Base-by-base conservation (phyloP, 2,329 filamentous ascomycete species). In the Lithohypha guttulata region DNA sequence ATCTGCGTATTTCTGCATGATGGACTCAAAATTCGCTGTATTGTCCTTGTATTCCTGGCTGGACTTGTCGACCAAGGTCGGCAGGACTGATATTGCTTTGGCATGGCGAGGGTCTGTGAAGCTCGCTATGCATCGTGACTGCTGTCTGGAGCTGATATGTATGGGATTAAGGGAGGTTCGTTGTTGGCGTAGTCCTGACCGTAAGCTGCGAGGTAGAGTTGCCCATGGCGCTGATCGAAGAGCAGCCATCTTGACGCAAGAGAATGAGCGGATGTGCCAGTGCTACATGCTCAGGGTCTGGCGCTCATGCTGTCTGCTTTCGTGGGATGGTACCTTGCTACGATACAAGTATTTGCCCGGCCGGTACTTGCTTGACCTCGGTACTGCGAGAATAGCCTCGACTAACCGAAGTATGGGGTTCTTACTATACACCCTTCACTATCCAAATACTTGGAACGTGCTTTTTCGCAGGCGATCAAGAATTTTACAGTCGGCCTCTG, bases 21-120 rank as follows among this genome's bases (percentile, higher is more conserved):
- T 73, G 51, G 82, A 75, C 44, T 68, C 68, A 84, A 95, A 93
- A 46, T 84, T 75, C 41, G 65, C 61, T 51, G 75, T 74, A 66
- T 96, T 96, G 54, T 93, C 81, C 53, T 73, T 75, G 68, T 82
- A 96, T 52, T 84, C 80, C 20, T 77, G 66, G 4, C 84, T 87
- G 3, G 75, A 75, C 2, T 79, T 71, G 59, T 96, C 89, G 50
- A 95, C 73, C 30, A 71, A 66, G 25, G 77, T 84, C 44, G 77
- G 81, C 22, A 96, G 68, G 29, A 84, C 71, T 5, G 87, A 94
- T 46, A 95, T 79, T 40, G 85, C 81, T 46, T 75, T 75, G 23
- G 85, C 84, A 64, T 94, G 85, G 59, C 86, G 77, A 2, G 79
- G 75, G 45, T 85, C 75, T 6, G 81, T 84, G 60, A 93, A 87